Evolutionary conservation across 1,284 basidiomycete species (phyloP), one percentile per base, ranked within the genome.

Genomic region (Tausonia pullulans): DNA sequence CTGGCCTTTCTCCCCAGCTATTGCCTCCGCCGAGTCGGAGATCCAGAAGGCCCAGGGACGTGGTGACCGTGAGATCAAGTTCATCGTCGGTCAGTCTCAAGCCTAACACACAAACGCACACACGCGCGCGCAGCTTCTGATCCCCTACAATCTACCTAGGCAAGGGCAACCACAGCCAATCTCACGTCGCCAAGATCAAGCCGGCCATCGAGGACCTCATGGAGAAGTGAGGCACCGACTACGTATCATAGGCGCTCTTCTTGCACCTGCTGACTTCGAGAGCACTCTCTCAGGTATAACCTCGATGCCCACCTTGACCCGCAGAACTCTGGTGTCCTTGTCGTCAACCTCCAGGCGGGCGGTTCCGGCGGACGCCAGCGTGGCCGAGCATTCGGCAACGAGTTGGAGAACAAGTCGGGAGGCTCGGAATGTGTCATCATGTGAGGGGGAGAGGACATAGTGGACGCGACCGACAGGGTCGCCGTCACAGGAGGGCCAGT

Each of bases 201-300:
- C 95, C 95, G 27, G 94, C 93, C 3, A 87, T 98, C 58, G 88
- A 89, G 74, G 85, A 88, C 59, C 78, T 97, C 64, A 90, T 94
- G 84, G 80, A 81, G 67, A 88, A 87, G 87, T 88, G 69, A 51
- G 80, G 11, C 5, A 10, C 55, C n/a, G 27, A 5, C n/a, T 27
- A 3, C 5, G 14, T 13, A 43, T 57, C n/a, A 44, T 41, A 4
- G 43, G 39, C 13, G 40, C 9, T 8, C 11, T 7, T 1, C 6
- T 57, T 46, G 10, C 43, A 43, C 55, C 43, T 57, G 3, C 14
- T 45, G 49, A 9, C 51, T 27, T 8, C n/a, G 27, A 6, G 11
- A 13, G 1, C 7, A 5, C 55, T 16, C 48, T 46, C 51, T 16
- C 66, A 89, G 87, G 71, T 83, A 92, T 75, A 81, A 84, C 67